These are phyloP conservation scores for Trichophyton rubrum DNA, from an alignment of 2,329 filamentous ascomycete genomes.

Conservation along the genomic window DNA sequence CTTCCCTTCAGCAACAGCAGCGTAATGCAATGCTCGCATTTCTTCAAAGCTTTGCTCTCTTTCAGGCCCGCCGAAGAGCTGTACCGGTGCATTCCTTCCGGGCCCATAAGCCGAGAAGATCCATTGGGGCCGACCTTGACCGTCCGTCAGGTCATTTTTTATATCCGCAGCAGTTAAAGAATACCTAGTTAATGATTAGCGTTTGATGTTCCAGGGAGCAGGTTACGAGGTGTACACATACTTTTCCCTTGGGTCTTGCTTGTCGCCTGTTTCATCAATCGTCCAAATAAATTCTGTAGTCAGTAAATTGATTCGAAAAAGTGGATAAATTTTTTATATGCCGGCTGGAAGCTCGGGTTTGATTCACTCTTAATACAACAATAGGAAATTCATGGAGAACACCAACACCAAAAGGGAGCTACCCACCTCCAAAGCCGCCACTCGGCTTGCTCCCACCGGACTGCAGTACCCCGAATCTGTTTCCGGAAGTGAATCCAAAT, in stretches of 20 bases:
- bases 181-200: constrained; percentile 28
- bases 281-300: neutral
- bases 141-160: constrained; percentile 48
- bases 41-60: constrained; percentile 86
- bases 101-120: constrained; percentile 78
- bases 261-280: neutral
- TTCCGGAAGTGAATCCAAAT: constrained; percentile 32
- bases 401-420: neutral
- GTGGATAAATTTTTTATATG: neutral
- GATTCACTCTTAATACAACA: neutral
- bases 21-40: constrained; percentile 60
- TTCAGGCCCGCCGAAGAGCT: constrained; percentile 66
- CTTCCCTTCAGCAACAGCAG: constrained; percentile 50
- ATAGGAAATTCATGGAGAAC: neutral
- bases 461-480: constrained; percentile 47
- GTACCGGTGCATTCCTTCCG: constrained; percentile 60
- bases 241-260: constrained; percentile 1
- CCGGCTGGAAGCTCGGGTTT: neutral
- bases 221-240: neutral
- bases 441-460: constrained; percentile 16
- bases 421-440: constrained; percentile 14
- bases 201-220: neutral
- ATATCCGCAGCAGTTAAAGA: constrained; percentile 49
- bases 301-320: neutral
- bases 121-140: constrained; percentile 63